Evolutionary conservation across 2,329 filamentous ascomycete species (phyloP).

Genomic region (Fusarium brevicatenulatum): DNA sequence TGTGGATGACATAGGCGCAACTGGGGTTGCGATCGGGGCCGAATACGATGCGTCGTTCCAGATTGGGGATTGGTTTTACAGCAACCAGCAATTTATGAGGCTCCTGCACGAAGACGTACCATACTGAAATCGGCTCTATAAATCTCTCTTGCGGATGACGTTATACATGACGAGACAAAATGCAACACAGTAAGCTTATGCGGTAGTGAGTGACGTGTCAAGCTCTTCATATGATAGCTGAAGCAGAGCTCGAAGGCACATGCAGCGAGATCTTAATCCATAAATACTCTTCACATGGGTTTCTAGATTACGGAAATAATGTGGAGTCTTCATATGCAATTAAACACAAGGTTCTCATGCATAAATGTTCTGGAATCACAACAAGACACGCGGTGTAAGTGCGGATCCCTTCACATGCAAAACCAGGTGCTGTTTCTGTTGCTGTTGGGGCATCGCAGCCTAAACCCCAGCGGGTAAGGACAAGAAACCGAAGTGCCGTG

Average conservation of each 20-base stretch:
- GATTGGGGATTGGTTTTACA: constrained; percentile 25
- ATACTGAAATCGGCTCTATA: not conserved
- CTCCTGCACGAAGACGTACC: constrained; percentile 26
- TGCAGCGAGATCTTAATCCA: not conserved
- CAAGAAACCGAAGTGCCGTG: not conserved
- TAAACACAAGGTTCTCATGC: not conserved
- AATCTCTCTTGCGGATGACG: not conserved
- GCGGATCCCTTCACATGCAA: constrained; percentile 18
- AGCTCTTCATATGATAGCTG: not conserved
- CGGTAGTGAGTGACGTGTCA: not conserved
- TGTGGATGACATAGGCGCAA: not conserved
- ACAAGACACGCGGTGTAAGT: not conserved
- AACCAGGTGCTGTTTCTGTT: not conserved
- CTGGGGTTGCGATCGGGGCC: not conserved
- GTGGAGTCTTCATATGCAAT: not conserved
- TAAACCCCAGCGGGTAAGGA: not conserved
- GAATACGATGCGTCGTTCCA: not conserved
- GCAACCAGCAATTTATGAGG: constrained; percentile 31
- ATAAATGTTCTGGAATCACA: constrained; percentile 6
- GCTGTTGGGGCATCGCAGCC: not conserved
- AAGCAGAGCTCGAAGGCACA: not conserved
- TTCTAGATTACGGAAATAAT: not conserved
- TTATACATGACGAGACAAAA: not conserved
- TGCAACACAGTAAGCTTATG: not conserved
- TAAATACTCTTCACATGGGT: not conserved